phyloP scores from a whole-genome alignment of 352 stramenopile genomes.

The Aphanomyces cochlioides region DNA sequence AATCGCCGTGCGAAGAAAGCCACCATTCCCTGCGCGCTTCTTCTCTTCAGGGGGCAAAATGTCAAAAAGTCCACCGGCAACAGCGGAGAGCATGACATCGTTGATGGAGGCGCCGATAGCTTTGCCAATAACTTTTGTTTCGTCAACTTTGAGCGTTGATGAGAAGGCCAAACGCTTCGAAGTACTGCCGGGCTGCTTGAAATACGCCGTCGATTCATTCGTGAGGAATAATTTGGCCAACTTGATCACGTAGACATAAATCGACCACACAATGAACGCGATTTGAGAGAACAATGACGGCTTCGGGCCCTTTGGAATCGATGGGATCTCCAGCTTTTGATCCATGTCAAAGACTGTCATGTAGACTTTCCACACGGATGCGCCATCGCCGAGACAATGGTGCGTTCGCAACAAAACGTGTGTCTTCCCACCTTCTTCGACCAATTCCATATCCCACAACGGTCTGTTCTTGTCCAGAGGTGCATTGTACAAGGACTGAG shows the following conservation, averaged over 20 bases:
- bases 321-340: not conserved
- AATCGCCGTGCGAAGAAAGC: conserved; percentile 63
- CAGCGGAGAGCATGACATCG: conserved; percentile 73
- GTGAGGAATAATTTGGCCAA: conserved; percentile 46
- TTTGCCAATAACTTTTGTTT: conserved; percentile 69
- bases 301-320: conserved; percentile 9
- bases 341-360: conserved; percentile 54
- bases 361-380: conserved; percentile 55
- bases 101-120: conserved; percentile 64
- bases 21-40: not conserved
- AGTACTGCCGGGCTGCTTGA: conserved; percentile 57
- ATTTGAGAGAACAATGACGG: conserved; percentile 52
- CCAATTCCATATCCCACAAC: conserved; percentile 71
- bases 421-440: conserved; percentile 47
- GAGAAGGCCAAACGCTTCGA: conserved; percentile 67
- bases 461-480: conserved; percentile 63
- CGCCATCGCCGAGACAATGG: conserved; percentile 72
- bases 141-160: conserved; percentile 63
- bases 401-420: conserved; percentile 69
- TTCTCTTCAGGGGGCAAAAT: conserved; percentile 38
- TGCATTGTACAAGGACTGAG: conserved; percentile 67
- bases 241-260: conserved; percentile 57
- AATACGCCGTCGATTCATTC: conserved; percentile 54
- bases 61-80: conserved; percentile 69
- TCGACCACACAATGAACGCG: conserved; percentile 47